These are phyloP conservation scores for Acer yangbiense DNA, from an alignment of 345 rosid genomes.

Conservation along the genomic window DNA sequence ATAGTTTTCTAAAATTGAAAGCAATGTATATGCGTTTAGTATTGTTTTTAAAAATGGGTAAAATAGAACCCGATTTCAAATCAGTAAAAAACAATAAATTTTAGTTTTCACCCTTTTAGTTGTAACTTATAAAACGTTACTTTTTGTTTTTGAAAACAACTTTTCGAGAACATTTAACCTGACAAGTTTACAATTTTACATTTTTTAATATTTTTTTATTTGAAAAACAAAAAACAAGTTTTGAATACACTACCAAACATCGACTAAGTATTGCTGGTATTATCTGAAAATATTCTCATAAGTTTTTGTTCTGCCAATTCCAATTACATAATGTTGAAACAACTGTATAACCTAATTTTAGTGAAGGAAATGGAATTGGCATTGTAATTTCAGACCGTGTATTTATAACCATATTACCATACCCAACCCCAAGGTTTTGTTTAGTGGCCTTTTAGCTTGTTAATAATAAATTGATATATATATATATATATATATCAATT, in stretches of 20 bases:
- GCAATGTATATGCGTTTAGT: neutral
- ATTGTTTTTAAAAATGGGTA: neutral
- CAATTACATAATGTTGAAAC: neutral
- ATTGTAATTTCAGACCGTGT: neutral
- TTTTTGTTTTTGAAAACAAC: neutral
- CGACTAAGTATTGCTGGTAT: neutral
- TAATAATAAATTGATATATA: neutral
- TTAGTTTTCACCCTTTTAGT: neutral
- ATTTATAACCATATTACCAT: neutral
- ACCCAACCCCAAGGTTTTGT: neutral
- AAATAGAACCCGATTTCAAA: neutral
- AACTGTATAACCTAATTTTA: neutral
- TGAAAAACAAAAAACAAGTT: neutral
- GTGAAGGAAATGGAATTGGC: neutral
- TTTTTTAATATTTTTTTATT: neutral
- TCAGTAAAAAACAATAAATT: neutral
- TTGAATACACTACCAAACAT: neutral
- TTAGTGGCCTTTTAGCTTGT: neutral
- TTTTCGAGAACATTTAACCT: neutral
- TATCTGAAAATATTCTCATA: neutral
- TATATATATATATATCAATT: neutral
- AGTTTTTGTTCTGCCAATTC: neutral
- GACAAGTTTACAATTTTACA: neutral
- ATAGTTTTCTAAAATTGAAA: neutral
- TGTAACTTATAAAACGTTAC: neutral